Evolutionary conservation across 1,284 basidiomycete genomes (phyloP).

Genomic region (Ustilago trichophora): DNA sequence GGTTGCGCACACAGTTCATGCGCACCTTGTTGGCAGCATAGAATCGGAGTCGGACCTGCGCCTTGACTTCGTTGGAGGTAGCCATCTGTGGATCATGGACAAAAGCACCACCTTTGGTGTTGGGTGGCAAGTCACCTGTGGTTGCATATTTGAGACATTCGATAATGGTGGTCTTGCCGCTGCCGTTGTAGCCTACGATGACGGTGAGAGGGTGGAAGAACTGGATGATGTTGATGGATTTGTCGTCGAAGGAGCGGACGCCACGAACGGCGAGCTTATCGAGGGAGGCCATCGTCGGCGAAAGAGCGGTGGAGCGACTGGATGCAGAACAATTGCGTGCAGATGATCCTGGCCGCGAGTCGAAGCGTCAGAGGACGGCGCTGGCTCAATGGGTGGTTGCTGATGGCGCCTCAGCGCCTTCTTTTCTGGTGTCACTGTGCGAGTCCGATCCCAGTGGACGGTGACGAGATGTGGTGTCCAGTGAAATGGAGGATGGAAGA

Average conservation of each 20-base stretch:
- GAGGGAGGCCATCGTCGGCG: constrained; percentile 54
- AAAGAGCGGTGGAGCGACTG: background rate
- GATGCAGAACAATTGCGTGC: too few relatives aligned
- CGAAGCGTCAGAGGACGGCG: too few relatives aligned
- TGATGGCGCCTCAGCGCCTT: too few relatives aligned
- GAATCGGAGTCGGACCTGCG: constrained; percentile 94
- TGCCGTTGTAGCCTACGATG: constrained; percentile 98
- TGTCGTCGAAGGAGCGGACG: constrained; percentile 74
- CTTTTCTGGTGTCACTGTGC: too few relatives aligned
- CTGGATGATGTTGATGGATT: constrained; percentile 90
- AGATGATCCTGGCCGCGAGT: too few relatives aligned
- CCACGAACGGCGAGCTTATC: constrained; percentile 67
- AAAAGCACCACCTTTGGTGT: constrained; percentile 96
- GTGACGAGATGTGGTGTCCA: too few relatives aligned
- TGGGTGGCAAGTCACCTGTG: constrained; percentile 96
- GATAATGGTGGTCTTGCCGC: constrained; percentile 98
- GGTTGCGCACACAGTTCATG: constrained; percentile 91
- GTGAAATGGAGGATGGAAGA: too few relatives aligned
- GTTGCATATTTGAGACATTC: constrained; percentile 99
- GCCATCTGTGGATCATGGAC: constrained; percentile 97
- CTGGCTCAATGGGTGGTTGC: too few relatives aligned
- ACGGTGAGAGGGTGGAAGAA: constrained; percentile 98
- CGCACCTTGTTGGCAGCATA: constrained; percentile 77
- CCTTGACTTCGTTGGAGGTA: constrained; percentile 97
- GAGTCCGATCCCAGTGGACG: too few relatives aligned